Base-by-base conservation (phyloP, 257 asterid species). In the Catharanthus roseus region DNA sequence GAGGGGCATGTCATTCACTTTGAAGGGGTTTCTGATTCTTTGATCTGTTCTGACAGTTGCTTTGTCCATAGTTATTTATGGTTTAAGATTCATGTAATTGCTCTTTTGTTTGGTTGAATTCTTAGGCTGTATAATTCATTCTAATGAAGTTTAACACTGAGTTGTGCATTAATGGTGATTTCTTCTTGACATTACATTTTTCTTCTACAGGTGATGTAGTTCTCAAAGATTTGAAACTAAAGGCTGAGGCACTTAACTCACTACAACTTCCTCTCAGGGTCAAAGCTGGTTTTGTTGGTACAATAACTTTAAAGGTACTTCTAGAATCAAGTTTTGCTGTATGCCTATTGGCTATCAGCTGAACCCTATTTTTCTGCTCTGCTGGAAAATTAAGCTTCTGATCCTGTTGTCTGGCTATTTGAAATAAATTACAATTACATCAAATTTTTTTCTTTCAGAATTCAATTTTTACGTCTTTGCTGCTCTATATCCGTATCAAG, bases 211-310 rank as follows among this genome's bases (percentile, higher is more conserved):
- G 99, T 72, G 99, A 93, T 82, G 99, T 93, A 71, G 96, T 93
- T 78, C 97, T 93, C 76, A 93, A 79, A 80, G 99, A 93, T 78
- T 86, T 91, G 88, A 89, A 91, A 79, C 75, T 91, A 74, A 93
- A 91, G 84, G 95, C 99, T 0, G 97, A 93, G 85, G 99, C 97
- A 51, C 79, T 93, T 82, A 93, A 93, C 80, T 90, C 97, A 6
- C 75, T 93, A 81, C 91, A 90, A 83, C 96, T 93, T 80, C 99
- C 97, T 57, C 90, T 93, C 71, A 88, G 88, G 34, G 97, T 93
- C 76, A 91, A 86, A 85, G 97, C 97, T 81, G 99, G 99, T 76
- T 93, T 93, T 74, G 86, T 91, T 71, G 99, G 96, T 65, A 86
- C 95, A 56, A 89, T 93, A 76, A 93, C 99, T 67, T 87, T 93